Percentiles rank a stretch among this genome's conserved stretches.
These are phyloP conservation scores for Syncephalastrum racemosum DNA, from an alignment of 371 early-diverging fungal species.

Conservation along the genomic window DNA sequence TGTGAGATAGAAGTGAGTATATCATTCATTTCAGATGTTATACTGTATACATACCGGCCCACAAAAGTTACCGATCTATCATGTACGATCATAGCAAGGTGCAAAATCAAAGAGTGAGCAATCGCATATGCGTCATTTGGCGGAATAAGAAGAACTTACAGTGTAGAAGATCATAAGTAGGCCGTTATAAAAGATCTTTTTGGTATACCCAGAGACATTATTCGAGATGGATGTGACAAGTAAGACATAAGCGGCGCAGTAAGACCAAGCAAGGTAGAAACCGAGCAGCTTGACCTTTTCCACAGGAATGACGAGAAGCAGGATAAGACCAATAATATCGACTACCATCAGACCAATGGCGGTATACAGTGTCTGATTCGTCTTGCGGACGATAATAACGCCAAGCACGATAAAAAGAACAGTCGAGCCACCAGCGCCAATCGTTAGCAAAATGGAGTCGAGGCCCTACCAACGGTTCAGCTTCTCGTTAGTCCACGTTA, in stretches of 20 bases:
- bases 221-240: conserved; percentile 25
- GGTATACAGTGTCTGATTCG: conserved; percentile 27
- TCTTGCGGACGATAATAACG: conserved; percentile 18
- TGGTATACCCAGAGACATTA: conserved; percentile 25
- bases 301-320: conserved; percentile 30
- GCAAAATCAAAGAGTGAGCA: conserved; percentile 1
- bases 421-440: conserved; percentile 28
- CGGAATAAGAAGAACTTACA: background rate
- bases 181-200: conserved; percentile 31
- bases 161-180: conserved; percentile 28
- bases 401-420: conserved; percentile 27
- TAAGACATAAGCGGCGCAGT: conserved; percentile 28
- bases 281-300: conserved; percentile 30
- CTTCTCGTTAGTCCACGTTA: background rate
- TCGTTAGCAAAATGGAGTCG: conserved; percentile 27
- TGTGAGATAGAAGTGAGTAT: too few relatives aligned
- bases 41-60: conserved; percentile 17
- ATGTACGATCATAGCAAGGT: background rate
- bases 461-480: conserved; percentile 15
- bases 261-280: conserved; percentile 27
- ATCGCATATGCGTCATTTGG: background rate
- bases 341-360: conserved; percentile 23
- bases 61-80: conserved; percentile 17
- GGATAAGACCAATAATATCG: conserved; percentile 33
- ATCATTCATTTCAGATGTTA: too few relatives aligned